phyloP scores from a whole-genome alignment of 163 green algal species.

The Prototheca wickerhamii region DNA sequence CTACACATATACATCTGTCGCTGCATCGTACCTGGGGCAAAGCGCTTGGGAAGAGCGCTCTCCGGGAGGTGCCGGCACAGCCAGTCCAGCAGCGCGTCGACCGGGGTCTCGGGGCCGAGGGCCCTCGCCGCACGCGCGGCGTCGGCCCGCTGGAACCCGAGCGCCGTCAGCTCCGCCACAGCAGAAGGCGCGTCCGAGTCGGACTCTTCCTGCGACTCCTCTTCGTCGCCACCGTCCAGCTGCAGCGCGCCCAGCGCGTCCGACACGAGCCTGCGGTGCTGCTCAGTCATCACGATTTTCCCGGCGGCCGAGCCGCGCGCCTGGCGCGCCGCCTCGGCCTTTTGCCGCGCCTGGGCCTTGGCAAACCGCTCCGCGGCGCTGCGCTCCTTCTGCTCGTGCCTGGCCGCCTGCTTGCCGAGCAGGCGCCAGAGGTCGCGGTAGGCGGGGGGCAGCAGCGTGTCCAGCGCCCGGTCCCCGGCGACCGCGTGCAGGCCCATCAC shows the following conservation, averaged over 20 bases:
- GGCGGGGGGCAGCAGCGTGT: conserved; percentile 55
- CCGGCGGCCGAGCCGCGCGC: too few relatives aligned
- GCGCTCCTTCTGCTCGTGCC: neutral
- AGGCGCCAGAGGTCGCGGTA: conserved; percentile 54
- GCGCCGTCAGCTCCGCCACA: neutral
- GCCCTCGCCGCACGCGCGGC: neutral
- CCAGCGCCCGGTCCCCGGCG: conserved; percentile 46
- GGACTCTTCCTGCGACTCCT: too few relatives aligned
- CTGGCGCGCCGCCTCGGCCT: too few relatives aligned
- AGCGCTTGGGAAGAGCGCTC: conserved; percentile 40
- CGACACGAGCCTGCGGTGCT: too few relatives aligned
- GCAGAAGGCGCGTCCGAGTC: too few relatives aligned
- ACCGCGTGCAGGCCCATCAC: conserved; percentile 66
- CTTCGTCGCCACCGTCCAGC: too few relatives aligned
- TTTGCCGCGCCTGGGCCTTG: neutral
- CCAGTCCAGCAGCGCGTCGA: conserved; percentile 47
- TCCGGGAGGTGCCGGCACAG: conserved; percentile 51
- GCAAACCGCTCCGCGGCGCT: neutral
- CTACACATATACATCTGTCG: too few relatives aligned
- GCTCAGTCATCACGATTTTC: too few relatives aligned
- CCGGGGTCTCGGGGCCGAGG: too few relatives aligned
- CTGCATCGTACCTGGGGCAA: conserved; percentile 41
- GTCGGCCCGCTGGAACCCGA: neutral
- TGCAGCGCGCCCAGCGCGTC: too few relatives aligned
- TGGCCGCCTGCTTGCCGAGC: conserved; percentile 27